Evolutionary conservation across 257 asterid species (phyloP), one percentile per base, ranked within the genome.

Genomic region (Salvia splendens): DNA sequence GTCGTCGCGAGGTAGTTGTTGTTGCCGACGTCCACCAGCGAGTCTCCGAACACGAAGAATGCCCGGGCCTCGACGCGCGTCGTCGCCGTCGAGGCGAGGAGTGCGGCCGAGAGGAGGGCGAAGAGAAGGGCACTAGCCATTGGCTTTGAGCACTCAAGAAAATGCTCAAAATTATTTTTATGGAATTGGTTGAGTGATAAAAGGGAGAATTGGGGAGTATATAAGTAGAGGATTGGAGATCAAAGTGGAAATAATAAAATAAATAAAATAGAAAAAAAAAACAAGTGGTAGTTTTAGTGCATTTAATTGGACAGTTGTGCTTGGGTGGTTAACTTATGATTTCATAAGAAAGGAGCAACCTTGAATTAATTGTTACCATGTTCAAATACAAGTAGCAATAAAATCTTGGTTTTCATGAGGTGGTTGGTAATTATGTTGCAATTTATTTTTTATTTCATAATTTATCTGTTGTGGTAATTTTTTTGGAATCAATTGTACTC

Each of bases 1-100:
- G 84, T 77, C 20, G 94, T 84, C 40, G 81, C 76, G 57, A 86
- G 52, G 59, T 70, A 86, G 68, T 84, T 84, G 79, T 86, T 86
- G 78, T 86, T 86, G 12, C 94, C 94, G 12, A 78, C 79, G 20
- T 86, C 94, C 2, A 84, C 90, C 10, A 86, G 75, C 0, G 94
- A 86, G 63, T 86, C 94, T 2, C 94, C 94, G 41, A 86, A 86
- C 45, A 86, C 80, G 42, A 84, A 84, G 41, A 78, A 82, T 0
- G 94, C 79, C 4, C 87, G 79, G 5, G 75, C 79, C 36, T 81
- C 78, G 24, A 73, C 76, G 4, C 24, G 61, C 1, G 36, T 51
- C 5, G 42, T 28, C 0, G 36, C 46, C 12, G 60, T 30, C 0
- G 74, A 35, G 11, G 17, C 47, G 12, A 77, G 69, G 54, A 69